Evolutionary conservation across 1,284 basidiomycete species (phyloP), one percentile per base, ranked within the genome.

Genomic region (Leccinum pachyderme): DNA sequence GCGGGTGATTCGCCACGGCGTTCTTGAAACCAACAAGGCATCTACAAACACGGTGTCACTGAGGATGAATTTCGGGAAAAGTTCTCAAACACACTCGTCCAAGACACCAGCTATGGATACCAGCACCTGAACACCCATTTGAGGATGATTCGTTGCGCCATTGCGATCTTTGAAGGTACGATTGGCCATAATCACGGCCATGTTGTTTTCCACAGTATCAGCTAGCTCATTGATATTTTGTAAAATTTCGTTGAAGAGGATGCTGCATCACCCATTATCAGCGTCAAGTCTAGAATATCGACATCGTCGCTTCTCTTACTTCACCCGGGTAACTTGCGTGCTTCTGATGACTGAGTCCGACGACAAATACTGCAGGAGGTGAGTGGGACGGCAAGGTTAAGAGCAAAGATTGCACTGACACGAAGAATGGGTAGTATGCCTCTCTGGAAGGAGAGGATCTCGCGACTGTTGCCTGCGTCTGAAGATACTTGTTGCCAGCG

Each of bases 271-370:
- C 2, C 32, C 37, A n/a, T 33, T 24, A 55, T 59, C 18, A 55
- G 53, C 54, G 33, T 32, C n/a, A 49, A 44, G 12, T 50, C 32
- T 5, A n/a, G 25, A 5, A 5, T 28, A 25, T 0, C n/a, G n/a
- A n/a, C 24, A 22, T 12, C n/a, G 27, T n/a, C 24, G 18, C 13
- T 8, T 6, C 51, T 73, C 51, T 64, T 13, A 87, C 83, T 88
- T 88, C 32, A 81, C 77, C 44, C 77, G 69, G 41, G 79, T 77
- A 25, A 73, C 73, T 35, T 86, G 60, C 0, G 82, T 84, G 43
- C 79, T 86, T 65, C 84, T 84, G 27, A 86, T 62, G 2, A 89
- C 79, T 46, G 82, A 76, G 43, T 84, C 80, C 2, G 84, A 87
- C 0, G 86, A 78, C 28, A 86, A 68, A 60, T 85, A 87, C 83